Base-by-base conservation (phyloP, 805 yeast species). In the Candida maris region DNA sequence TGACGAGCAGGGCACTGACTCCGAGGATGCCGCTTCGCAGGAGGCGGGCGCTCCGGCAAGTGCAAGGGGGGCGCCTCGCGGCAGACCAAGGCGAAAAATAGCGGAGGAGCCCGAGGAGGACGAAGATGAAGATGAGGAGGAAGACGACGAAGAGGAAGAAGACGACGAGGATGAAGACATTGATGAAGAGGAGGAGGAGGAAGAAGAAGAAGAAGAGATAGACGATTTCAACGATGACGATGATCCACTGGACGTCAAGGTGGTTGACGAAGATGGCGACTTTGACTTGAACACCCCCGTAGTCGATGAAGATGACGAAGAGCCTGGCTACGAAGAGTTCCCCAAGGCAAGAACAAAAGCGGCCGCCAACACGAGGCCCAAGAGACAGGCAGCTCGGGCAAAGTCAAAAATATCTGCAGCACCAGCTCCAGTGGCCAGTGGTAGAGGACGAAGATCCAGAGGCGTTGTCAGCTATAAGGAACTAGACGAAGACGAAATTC, bases 291-390 rank as follows among this genome's bases (percentile, higher is more conserved):
- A 31, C 10, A 40, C 41, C 5, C 32, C 38, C 8, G 31, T 30
- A 14, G 41, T 32, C 5, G 46, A 36, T 5, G 43, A 37, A 4
- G 43, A 38, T 18, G 47, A 65, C 20, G 62, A 64, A 14, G 70
- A 66, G n/a, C 62, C 55, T 19, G 70, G 59, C 6, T 48, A 32
- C 2, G 35, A 25, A 7, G 39, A 18, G 21, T 31, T 20, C 3
- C 28, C 21, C 12, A 21, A 30, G 2, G 34, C 15, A 19, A 22
- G 17, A 35, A n/a, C n/a, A n/a, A n/a, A n/a, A n/a, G n/a, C n/a
- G n/a, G 28, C 27, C 22, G 35, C 14, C 35, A 28, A 10, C 28
- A 24, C 13, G 32, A 28, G 20, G 23, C 39, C 28, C 34, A 42
- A 25, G 37, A 35, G 22, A 22, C 37, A 10, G 21, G 27, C 7